Conservation (phyloP, 2,329 filamentous ascomycete species). For the Neofusicoccum cordaticola region DNA sequence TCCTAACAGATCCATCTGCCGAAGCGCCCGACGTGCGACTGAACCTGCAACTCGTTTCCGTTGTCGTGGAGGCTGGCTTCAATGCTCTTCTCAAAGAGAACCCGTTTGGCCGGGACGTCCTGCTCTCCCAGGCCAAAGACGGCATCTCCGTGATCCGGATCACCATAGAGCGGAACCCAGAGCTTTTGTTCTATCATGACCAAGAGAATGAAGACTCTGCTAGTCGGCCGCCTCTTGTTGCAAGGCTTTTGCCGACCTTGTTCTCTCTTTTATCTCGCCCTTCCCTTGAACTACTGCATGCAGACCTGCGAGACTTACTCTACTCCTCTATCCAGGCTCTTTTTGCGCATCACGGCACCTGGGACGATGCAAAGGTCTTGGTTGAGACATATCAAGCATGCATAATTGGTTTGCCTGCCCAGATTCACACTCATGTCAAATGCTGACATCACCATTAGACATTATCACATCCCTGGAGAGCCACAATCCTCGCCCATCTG, state of each 20-base stretch:
- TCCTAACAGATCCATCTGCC: slow-evolving; percentile 47
- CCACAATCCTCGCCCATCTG: slow-evolving; percentile 22
- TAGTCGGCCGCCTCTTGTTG: slow-evolving; percentile 46
- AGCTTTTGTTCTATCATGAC: slow-evolving; percentile 51
- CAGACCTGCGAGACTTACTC: slow-evolving; percentile 37
- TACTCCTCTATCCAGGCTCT: slow-evolving; percentile 35
- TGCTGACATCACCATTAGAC: slow-evolving; percentile 33
- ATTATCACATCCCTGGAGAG: slow-evolving; percentile 44
- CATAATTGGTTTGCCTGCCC: slow-evolving; percentile 37
- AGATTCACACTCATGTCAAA: background rate
- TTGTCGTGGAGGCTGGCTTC: slow-evolving; percentile 76
- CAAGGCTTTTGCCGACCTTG: slow-evolving; percentile 55
- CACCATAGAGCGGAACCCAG: slow-evolving; percentile 71
- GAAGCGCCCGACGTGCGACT: slow-evolving; percentile 67
- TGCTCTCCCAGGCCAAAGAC: slow-evolving; percentile 62
- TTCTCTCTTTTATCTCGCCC: slow-evolving; percentile 46
- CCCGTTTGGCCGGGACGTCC: slow-evolving; percentile 60
- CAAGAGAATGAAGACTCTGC: slow-evolving; percentile 29
- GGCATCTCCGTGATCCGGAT: slow-evolving; percentile 75
- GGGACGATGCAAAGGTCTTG: slow-evolving; percentile 34
- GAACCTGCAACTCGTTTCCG: slow-evolving; percentile 81
- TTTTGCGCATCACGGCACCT: slow-evolving; percentile 33
- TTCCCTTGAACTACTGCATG: slow-evolving; percentile 40
- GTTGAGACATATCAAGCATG: slow-evolving; percentile 39
- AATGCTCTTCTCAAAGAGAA: slow-evolving; percentile 67